These are phyloP conservation scores for Marchantia paleacea DNA, from an alignment of 225 moss, liverwort and hornwort genomes.

Conservation along the genomic window DNA sequence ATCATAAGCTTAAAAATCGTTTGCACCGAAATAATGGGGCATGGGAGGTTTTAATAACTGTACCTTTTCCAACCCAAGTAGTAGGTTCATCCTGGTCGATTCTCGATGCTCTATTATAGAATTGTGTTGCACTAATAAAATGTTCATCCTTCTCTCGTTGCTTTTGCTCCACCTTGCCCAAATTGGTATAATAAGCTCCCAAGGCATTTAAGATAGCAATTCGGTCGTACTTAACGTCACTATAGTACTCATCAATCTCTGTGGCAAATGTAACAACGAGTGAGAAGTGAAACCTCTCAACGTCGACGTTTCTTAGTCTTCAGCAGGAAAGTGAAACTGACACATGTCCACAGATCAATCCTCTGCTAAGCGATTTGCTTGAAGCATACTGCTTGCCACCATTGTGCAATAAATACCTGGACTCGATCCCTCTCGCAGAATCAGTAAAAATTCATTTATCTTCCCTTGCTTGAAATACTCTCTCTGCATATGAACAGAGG, in stretches of 20 bases:
- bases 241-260: slow-evolving; percentile 97
- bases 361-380: neutral
- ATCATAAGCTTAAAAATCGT: too few species aligned
- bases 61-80: slow-evolving; percentile 97
- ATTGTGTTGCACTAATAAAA: slow-evolving; percentile 88
- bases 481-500: slow-evolving; percentile 34
- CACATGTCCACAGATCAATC: neutral
- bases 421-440: slow-evolving; percentile 90
- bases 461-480: slow-evolving; percentile 98
- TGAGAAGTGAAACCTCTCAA: neutral
- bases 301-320: neutral
- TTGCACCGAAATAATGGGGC: neutral
- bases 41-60: neutral
- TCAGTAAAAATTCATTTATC: slow-evolving; percentile 81
- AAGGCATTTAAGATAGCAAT: slow-evolving; percentile 97
- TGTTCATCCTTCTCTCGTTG: slow-evolving; percentile 94
- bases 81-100: slow-evolving; percentile 97
- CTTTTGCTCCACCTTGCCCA: slow-evolving; percentile 87
- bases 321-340: neutral
- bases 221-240: slow-evolving; percentile 92
- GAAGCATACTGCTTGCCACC: neutral
- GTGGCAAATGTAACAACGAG: slow-evolving; percentile 4
- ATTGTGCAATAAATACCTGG: slow-evolving; percentile 37
- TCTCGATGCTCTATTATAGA: slow-evolving; percentile 92
- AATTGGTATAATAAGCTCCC: slow-evolving; percentile 91